Conservation (phyloP, 805 yeast species). For the Barnettozyma populi region DNA sequence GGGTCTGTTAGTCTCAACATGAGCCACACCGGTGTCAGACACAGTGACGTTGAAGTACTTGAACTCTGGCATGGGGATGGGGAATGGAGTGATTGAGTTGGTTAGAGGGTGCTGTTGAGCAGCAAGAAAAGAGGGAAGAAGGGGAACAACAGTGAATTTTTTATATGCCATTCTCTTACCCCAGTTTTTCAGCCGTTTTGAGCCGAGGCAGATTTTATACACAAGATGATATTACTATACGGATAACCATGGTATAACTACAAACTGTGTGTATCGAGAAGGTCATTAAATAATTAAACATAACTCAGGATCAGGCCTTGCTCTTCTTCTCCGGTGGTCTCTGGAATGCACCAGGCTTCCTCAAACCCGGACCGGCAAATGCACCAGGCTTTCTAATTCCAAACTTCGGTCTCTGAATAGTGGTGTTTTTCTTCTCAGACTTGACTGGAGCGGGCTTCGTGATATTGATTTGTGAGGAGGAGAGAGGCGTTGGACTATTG, state of each 20-base stretch:
- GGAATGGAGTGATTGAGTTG: neutral
- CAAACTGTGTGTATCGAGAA: neutral
- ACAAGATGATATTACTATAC: no score
- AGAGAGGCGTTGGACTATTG: neutral
- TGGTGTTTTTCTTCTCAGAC: slow-evolving; percentile 8
- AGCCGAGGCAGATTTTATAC: neutral
- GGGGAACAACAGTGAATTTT: no score
- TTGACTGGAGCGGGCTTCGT: slow-evolving; percentile 1
- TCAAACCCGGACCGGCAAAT: slow-evolving; percentile 17
- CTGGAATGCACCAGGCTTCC: slow-evolving; percentile 27
- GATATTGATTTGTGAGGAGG: neutral
- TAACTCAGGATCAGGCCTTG: slow-evolving; percentile 11
- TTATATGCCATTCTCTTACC: neutral
- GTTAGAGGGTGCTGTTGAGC: no score
- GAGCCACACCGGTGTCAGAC: slow-evolving; percentile 35
- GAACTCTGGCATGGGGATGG: slow-evolving; percentile 5
- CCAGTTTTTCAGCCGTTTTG: neutral
- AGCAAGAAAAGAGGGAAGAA: no score
- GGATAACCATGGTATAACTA: no score
- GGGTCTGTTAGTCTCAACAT: slow-evolving; percentile 60
- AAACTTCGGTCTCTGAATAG: slow-evolving; percentile 23
- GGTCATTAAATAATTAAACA: neutral
- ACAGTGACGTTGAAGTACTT: slow-evolving; percentile 17
- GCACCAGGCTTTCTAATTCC: slow-evolving; percentile 22
- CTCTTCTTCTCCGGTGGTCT: slow-evolving; percentile 21